Conservation (phyloP, 1,284 basidiomycete genomes). For the Austroboletus niveus region DNA sequence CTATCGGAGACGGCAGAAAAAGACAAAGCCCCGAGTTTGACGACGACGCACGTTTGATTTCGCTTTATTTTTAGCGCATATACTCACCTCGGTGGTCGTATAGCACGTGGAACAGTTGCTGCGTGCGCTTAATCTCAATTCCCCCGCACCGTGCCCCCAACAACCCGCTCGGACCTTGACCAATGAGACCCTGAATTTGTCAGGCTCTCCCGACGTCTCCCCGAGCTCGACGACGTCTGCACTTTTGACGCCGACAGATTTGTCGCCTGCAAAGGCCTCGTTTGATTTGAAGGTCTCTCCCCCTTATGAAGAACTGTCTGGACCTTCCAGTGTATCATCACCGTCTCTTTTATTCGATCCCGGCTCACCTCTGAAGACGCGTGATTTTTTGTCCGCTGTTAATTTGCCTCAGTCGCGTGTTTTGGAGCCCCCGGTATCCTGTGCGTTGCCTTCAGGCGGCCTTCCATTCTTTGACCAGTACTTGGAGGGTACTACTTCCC, state of each 20-base stretch:
- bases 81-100: slow-evolving; percentile 24
- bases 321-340: slow-evolving; percentile 31
- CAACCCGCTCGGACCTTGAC: slow-evolving; percentile 40
- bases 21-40: slow-evolving; percentile 55
- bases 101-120: slow-evolving; percentile 77
- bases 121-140: slow-evolving; percentile 71
- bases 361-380: slow-evolving; percentile 37
- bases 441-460: slow-evolving; percentile 33
- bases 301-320: slow-evolving; percentile 46
- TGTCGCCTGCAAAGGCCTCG: slow-evolving; percentile 56
- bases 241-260: slow-evolving; percentile 64
- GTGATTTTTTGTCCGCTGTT: slow-evolving; percentile 37
- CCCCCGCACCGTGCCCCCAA: slow-evolving; percentile 54
- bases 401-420: slow-evolving; percentile 32
- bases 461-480: slow-evolving; percentile 55
- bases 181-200: slow-evolving; percentile 41
- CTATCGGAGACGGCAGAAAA: slow-evolving; percentile 74
- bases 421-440: slow-evolving; percentile 31
- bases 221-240: slow-evolving; percentile 64
- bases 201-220: slow-evolving; percentile 62
- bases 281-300: slow-evolving; percentile 55
- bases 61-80: slow-evolving; percentile 23
- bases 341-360: slow-evolving; percentile 44
- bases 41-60: slow-evolving; percentile 44
- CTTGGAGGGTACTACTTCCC: slow-evolving; percentile 38